Conservation (phyloP, 2,329 filamentous ascomycete species). For the Epichloe elymi region DNA sequence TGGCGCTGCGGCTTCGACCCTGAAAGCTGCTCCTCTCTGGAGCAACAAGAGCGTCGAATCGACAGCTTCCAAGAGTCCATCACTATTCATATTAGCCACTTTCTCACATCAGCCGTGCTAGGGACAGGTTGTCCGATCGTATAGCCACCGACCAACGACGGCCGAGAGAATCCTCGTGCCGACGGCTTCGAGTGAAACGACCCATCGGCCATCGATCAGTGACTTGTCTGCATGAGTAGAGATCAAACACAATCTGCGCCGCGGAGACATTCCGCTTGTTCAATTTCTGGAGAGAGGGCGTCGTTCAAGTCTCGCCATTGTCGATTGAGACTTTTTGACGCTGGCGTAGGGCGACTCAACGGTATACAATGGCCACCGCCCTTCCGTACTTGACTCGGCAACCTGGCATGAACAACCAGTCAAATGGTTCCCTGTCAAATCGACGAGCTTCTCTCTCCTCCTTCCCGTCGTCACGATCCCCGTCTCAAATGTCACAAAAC, state of each 20-base stretch:
- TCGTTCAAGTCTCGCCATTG: not conserved
- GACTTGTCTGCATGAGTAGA: not conserved
- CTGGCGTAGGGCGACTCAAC: not conserved
- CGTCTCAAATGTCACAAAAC: slow-evolving; percentile 42
- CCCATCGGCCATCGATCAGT: not conserved
- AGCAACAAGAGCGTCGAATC: slow-evolving; percentile 12
- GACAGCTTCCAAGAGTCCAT: slow-evolving; percentile 2
- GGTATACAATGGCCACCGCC: slow-evolving; percentile 25
- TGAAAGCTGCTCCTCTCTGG: not conserved
- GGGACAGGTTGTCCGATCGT: not conserved
- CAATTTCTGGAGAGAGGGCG: not conserved
- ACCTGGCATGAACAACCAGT: slow-evolving; percentile 20
- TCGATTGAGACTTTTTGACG: not conserved
- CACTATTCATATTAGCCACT: not conserved
- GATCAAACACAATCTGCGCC: not conserved
- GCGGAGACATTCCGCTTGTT: not conserved
- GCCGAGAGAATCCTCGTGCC: not conserved
- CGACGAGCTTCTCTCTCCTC: slow-evolving; percentile 49
- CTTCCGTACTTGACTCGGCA: slow-evolving; percentile 30
- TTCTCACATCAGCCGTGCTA: not conserved
- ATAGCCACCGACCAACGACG: slow-evolving; percentile 1
- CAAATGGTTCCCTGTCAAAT: slow-evolving; percentile 19
- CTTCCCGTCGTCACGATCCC: slow-evolving; percentile 45
- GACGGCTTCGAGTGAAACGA: not conserved
- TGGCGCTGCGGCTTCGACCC: not conserved